Evolutionary conservation across 2,329 filamentous ascomycete genomes (phyloP).

Genomic region (Exophiala spinifera): DNA sequence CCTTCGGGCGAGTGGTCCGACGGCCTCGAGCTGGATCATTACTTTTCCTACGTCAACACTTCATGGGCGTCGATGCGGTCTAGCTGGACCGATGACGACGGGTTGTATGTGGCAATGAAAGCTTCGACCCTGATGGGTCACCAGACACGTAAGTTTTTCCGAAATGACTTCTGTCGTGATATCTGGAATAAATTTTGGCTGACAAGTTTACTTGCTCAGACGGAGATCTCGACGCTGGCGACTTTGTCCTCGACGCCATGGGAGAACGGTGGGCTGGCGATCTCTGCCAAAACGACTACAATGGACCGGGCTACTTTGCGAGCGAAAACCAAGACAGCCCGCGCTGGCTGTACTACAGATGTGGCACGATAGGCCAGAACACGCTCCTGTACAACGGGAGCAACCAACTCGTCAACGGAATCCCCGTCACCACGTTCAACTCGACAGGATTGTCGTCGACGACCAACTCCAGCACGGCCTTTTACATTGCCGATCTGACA

Average conservation of each 20-base stretch:
- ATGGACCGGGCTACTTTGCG: slow-evolving; percentile 6
- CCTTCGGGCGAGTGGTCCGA: slow-evolving; percentile 4
- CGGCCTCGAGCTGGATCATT: slow-evolving; percentile 5
- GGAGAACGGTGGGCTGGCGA: slow-evolving; percentile 6
- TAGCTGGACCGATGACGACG: slow-evolving; percentile 4
- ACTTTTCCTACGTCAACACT: slow-evolving; percentile 3
- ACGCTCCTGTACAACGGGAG: slow-evolving; percentile 3
- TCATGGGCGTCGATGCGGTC: slow-evolving; percentile 11
- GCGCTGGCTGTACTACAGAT: slow-evolving; percentile 7
- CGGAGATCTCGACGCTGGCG: slow-evolving; percentile 6
- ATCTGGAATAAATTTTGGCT: too few species aligned
- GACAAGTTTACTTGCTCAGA: slow-evolving; percentile 1
- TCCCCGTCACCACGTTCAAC: slow-evolving; percentile 1
- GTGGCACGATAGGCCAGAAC: slow-evolving; percentile 6
- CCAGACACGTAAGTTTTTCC: slow-evolving; percentile 6
- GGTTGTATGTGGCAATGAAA: slow-evolving; percentile 7
- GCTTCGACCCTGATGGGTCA: slow-evolving; percentile 5
- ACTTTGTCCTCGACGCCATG: slow-evolving; percentile 6
- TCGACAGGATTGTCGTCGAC: slow-evolving; percentile 4
- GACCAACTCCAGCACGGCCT: slow-evolving; percentile 1
- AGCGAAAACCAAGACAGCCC: slow-evolving; percentile 9
- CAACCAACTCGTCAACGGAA: slow-evolving; percentile 7
- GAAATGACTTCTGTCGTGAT: not conserved
- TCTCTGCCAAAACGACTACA: slow-evolving; percentile 8
- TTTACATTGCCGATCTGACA: slow-evolving; percentile 3